Evolutionary conservation across 2,329 filamentous ascomycete genomes (phyloP).

Genomic region (Monosporascus sp.): DNA sequence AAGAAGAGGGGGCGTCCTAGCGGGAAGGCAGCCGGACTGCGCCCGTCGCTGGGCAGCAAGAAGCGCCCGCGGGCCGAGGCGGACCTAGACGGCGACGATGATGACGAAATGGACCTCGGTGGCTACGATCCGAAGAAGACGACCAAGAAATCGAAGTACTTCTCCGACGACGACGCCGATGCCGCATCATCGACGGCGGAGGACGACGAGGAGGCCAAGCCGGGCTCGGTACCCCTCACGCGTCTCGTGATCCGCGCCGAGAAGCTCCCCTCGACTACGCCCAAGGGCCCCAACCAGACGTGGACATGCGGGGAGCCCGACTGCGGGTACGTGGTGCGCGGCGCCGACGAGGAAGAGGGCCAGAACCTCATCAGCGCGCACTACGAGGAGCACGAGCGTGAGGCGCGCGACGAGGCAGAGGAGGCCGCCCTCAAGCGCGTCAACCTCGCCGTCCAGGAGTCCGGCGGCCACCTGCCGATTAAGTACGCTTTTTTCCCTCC

Average conservation of each 20-base stretch:
- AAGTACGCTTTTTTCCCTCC: constrained; percentile 43
- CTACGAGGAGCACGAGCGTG: constrained; percentile 53
- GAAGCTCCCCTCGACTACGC: constrained; percentile 40
- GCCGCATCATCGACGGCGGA: constrained; percentile 10
- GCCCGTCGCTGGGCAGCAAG: constrained; percentile 34
- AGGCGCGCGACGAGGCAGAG: constrained; percentile 38
- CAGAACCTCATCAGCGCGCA: constrained; percentile 55
- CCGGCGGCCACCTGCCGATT: constrained; percentile 50
- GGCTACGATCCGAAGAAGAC: constrained; percentile 23
- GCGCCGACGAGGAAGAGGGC: constrained; percentile 50
- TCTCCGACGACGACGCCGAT: constrained; percentile 14
- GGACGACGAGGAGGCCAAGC: constrained; percentile 23
- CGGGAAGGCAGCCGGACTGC: constrained; percentile 40
- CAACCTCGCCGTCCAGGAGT: constrained; percentile 51
- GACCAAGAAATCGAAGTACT: constrained; percentile 18
- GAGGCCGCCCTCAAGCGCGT: constrained; percentile 32
- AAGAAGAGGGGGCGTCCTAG: constrained; percentile 28
- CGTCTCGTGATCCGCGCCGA: constrained; percentile 43
- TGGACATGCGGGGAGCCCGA: constrained; percentile 63
- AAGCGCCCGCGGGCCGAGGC: constrained; percentile 36
- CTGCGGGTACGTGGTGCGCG: constrained; percentile 59
- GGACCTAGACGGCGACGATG: constrained; percentile 29
- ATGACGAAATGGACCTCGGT: constrained; percentile 32
- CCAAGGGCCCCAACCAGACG: constrained; percentile 53
- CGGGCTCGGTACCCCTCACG: constrained; percentile 7